phyloP scores from a whole-genome alignment of 345 rosid species.

The Euphorbia lathyris region DNA sequence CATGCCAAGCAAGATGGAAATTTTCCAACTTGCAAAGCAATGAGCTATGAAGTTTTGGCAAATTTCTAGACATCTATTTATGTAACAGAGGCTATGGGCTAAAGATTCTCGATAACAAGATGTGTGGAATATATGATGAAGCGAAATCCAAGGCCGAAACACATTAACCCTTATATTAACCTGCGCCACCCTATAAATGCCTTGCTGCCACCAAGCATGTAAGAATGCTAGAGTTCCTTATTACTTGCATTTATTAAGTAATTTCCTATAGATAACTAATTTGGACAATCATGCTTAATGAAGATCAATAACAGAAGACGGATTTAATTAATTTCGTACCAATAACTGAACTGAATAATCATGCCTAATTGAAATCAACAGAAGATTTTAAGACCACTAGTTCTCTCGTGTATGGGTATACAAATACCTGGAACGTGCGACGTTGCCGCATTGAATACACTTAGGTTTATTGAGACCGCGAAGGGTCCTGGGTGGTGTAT shows the following conservation, averaged over 20 bases:
- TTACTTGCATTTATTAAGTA: neutral
- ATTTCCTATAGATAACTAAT: neutral
- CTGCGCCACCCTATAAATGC: neutral
- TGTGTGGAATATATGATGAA: neutral
- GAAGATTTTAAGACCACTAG: neutral
- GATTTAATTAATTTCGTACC: neutral
- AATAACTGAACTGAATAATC: neutral
- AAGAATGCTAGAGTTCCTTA: neutral
- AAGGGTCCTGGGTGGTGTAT: conserved; percentile 61
- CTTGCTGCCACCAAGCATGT: neutral
- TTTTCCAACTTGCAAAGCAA: too few species aligned
- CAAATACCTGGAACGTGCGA: conserved; percentile 88
- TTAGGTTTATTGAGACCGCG: conserved; percentile 98
- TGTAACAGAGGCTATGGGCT: neutral
- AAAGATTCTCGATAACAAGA: neutral
- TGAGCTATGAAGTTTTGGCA: neutral
- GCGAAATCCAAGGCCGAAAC: neutral
- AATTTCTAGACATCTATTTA: neutral
- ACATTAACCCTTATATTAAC: neutral
- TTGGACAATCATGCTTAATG: neutral
- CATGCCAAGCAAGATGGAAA: neutral
- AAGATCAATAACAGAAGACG: neutral
- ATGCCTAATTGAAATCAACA: neutral
- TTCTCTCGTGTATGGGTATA: neutral
- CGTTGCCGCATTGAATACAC: conserved; percentile 95